Base-by-base conservation (phyloP, 192 early-diverging fungal species). In the Coemansia sp. region DNA sequence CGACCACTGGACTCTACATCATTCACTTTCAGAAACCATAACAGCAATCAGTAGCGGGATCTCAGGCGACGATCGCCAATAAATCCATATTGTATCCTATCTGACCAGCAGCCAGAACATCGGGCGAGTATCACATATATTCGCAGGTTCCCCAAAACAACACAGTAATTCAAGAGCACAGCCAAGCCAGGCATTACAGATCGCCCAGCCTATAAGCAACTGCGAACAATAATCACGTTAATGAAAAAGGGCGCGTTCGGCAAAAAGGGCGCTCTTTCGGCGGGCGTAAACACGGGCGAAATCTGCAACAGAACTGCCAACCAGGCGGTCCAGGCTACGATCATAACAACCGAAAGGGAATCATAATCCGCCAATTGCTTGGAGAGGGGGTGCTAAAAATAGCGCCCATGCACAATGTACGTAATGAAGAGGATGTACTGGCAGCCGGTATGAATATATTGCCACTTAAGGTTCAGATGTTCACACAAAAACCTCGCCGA, bases 381-480 rank as follows among this genome's bases (percentile, higher is more conserved):
- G 12, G 25, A 28, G 52, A 17, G n/a, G 52, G 5, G 5, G 28
- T 14, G 14, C 58, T 48, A 60, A 48, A 48, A 48, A 48, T 60
- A 60, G 59, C 18, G 12, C 10, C 26, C 60, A 61, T 61, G 49
- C 60, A 61, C 60, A 52, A 61, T 50, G 28, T 50, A 61, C 59
- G 59, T 61, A 61, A 61, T 61, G 28, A 24, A 23, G 4, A 15
- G 3, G 15, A 17, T 47, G 36, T 18, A 40, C 40, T 11, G 15
- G 15, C 11, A 14, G 40, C n/a, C 15, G 40, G 40, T 42, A 57
- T 37, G 56, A 57, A 40, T 37, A 57, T 17, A 57, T 57, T 57
- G 15, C 56, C 36, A 38, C 21, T 57, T 57, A 57, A 57, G 38
- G 56, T 57, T 57, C 56, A 3, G 18, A 3, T 57, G 56, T 26